Evolutionary conservation across 2,329 filamentous ascomycete species (phyloP).

Genomic region (Coniochaeta prunicola): DNA sequence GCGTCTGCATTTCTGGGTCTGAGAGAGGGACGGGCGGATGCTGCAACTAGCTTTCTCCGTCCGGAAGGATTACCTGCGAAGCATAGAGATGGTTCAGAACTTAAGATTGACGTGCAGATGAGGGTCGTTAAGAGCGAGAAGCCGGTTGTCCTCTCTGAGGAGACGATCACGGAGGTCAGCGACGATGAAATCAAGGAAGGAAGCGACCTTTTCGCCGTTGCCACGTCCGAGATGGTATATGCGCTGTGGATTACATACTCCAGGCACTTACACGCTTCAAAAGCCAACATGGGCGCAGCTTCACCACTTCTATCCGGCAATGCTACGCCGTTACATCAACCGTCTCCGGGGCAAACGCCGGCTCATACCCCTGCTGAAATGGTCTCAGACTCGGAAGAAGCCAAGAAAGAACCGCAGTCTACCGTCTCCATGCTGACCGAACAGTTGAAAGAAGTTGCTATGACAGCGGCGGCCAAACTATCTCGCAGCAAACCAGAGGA

Average conservation of each 20-base stretch:
- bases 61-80: constrained; percentile 78
- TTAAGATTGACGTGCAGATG: constrained; percentile 95
- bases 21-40: constrained; percentile 74
- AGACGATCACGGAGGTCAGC: constrained; percentile 57
- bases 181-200: constrained; percentile 37
- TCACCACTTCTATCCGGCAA: constrained; percentile 57
- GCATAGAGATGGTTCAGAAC: constrained; percentile 84
- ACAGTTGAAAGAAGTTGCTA: constrained; percentile 50
- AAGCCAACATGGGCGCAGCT: constrained; percentile 50
- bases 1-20: constrained; percentile 79
- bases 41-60: constrained; percentile 69
- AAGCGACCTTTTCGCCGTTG: constrained; percentile 37
- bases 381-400: constrained; percentile 41
- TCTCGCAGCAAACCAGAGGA: constrained; percentile 21
- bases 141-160: constrained; percentile 50
- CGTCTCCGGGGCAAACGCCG: constrained; percentile 66
- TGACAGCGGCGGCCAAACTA: constrained; percentile 46
- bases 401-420: constrained; percentile 29
- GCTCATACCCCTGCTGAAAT: constrained; percentile 50
- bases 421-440: constrained; percentile 43
- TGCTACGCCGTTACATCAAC: constrained; percentile 68
- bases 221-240: constrained; percentile 74
- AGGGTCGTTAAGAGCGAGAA: constrained; percentile 88
- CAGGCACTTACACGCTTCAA: constrained; percentile 75
- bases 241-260: constrained; percentile 98